Evolutionary conservation across 2,329 filamentous ascomycete genomes (phyloP).

Genomic region (Mollisia scopiformis): DNA sequence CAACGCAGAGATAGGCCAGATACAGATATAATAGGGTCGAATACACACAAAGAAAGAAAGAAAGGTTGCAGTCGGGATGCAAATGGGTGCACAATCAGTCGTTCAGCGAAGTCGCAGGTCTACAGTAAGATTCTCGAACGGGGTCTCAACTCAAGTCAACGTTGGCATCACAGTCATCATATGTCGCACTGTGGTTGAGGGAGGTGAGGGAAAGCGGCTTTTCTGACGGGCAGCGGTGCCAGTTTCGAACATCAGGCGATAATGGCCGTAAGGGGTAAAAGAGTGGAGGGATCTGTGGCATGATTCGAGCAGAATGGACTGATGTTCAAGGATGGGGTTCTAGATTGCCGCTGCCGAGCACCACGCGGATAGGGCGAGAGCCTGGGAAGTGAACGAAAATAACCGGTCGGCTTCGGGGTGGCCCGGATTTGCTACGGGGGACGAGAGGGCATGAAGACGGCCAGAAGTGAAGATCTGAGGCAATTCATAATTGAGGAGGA

Average conservation of each 20-base stretch:
- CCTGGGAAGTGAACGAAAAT: background rate
- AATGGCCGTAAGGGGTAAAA: background rate
- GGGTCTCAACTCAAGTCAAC: too few species aligned
- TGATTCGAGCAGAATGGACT: conserved; percentile 15
- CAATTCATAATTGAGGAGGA: too few species aligned
- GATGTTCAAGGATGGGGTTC: conserved; percentile 17
- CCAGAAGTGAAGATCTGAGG: background rate
- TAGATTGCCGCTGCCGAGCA: background rate
- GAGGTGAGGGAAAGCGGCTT: too few species aligned
- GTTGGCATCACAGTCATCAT: background rate
- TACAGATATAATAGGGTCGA: too few species aligned
- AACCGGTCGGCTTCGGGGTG: background rate
- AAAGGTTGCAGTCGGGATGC: too few species aligned
- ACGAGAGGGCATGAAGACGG: background rate
- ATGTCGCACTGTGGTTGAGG: background rate
- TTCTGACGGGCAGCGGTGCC: background rate
- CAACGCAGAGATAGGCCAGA: too few species aligned
- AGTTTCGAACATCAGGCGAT: conserved; percentile 14
- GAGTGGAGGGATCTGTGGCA: conserved; percentile 16
- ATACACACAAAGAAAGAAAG: too few species aligned
- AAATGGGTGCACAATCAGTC: too few species aligned
- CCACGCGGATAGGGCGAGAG: background rate
- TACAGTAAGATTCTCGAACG: too few species aligned
- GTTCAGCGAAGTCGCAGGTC: too few species aligned
- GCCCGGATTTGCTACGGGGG: background rate